These are phyloP conservation scores for Termitomyces sp. DNA, from an alignment of 768 basidiomycete species.

Conservation along the genomic window DNA sequence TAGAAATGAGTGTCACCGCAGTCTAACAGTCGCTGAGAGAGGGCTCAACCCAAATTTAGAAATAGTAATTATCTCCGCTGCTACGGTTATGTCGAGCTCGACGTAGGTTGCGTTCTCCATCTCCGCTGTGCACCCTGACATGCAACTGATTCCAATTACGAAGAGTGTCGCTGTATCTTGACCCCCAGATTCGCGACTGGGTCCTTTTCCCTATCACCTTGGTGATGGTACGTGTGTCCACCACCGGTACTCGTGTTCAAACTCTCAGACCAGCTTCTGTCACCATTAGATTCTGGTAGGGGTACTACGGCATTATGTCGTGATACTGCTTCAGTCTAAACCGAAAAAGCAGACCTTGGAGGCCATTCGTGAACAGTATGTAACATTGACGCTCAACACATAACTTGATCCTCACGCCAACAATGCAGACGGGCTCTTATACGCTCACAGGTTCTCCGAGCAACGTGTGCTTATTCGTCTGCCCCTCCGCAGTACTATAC, in stretches of 20 bases:
- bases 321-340: conserved; percentile 73
- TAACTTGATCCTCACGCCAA: conserved; percentile 2
- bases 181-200: conserved; percentile 95
- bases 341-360: conserved; percentile 77
- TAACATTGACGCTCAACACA: conserved; percentile 11
- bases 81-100: conserved; percentile 34
- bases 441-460: conserved; percentile 79
- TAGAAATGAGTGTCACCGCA: background rate
- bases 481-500: conserved; percentile 69
- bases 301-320: conserved; percentile 87
- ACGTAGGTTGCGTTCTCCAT: conserved; percentile 28
- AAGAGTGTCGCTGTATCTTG: conserved; percentile 64
- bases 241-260: background rate
- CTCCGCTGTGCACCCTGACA: background rate
- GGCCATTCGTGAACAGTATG: conserved; percentile 91
- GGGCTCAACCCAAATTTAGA: background rate
- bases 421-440: conserved; percentile 61
- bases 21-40: background rate
- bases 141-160: background rate
- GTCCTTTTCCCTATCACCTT: conserved; percentile 94
- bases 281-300: conserved; percentile 79
- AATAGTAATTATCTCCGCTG: background rate
- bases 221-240: conserved; percentile 70
- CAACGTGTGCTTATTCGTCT: conserved; percentile 76
- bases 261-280: background rate